These are phyloP conservation scores for Plasmodium gallinaceum DNA, from an alignment of 169 alveolate species.

Conservation along the genomic window DNA sequence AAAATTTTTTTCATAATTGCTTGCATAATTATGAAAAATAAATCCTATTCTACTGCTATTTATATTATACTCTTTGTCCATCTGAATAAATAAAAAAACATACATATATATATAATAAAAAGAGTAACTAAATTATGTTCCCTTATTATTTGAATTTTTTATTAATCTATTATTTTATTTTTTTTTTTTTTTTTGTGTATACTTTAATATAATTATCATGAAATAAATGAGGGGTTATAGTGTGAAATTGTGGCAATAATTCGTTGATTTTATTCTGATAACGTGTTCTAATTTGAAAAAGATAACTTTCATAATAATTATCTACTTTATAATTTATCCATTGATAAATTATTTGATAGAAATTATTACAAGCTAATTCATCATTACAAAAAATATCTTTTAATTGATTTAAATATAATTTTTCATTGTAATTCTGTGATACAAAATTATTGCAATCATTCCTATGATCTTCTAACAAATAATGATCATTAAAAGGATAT, in stretches of 20 bases:
- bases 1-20: slow-evolving; percentile 13
- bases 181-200: neutral
- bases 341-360: slow-evolving; percentile 30
- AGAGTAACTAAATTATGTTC: neutral
- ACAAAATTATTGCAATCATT: slow-evolving; percentile 16
- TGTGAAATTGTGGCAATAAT: slow-evolving; percentile 30
- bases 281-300: slow-evolving; percentile 16
- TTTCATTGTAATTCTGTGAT: slow-evolving; percentile 2
- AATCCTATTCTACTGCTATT: slow-evolving; percentile 39
- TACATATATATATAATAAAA: neutral
- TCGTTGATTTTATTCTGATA: slow-evolving; percentile 7
- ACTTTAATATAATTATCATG: slow-evolving; percentile 30
- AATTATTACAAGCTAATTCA: slow-evolving; percentile 13
- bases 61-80: slow-evolving; percentile 27
- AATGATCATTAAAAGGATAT: slow-evolving; percentile 11
- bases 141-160: no score
- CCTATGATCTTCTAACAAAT: slow-evolving; percentile 6
- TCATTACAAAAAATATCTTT: slow-evolving; percentile 11
- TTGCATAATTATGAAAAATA: slow-evolving; percentile 34
- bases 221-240: slow-evolving; percentile 46
- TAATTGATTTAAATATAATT: slow-evolving; percentile 31
- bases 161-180: neutral
- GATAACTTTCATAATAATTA: slow-evolving; percentile 6
- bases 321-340: slow-evolving; percentile 24
- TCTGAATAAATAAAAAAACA: slow-evolving; percentile 14